Evolutionary conservation across 1,139 yeast genomes (phyloP), one percentile per base, ranked within the genome.

Genomic region (Lodderomyces pseudojiufengensis): DNA sequence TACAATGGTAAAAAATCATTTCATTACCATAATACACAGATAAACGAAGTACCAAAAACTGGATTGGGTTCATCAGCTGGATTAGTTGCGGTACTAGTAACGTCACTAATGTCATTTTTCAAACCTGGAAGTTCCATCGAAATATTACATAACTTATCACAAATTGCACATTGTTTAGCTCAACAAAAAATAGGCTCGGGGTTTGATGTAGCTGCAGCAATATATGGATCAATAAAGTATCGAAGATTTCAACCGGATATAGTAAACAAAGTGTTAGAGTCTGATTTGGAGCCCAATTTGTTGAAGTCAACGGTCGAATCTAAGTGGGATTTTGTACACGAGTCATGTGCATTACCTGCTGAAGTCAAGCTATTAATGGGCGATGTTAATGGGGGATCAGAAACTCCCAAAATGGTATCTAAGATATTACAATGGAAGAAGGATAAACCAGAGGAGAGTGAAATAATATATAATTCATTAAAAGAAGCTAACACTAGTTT

Each of bases 61-160:
- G 98, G 98, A 0, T 68, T 92, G 37, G 98, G 98, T 0, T 88
- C 96, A 10, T 88, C 97, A 16, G 98, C 98, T 0, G 95, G 97
- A 0, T 67, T 92, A 42, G 95, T 88, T 1, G 76, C 95, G 1
- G 92, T 85, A 2, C 71, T 88, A 1, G 76, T 86, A 0, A 73
- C 95, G 0, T 84, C 92, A 0, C 54, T 92, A 31, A 55, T 80
- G 14, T 69, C 84, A 4, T 60, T 60, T 37, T 73, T 74, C 47
- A 49, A 52, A 5, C 51, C 58, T 1, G 52, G 52, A 7, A 34
- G 43, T 2, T 33, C 40, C 8, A 50, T 68, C 9, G 63, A 70
- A 39, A 42, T 67, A 4, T 65, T 92, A 21, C 97, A 92, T 57
- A 90, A 87, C 49, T 61, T 87, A 24, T 78, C 97, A 0, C 98